phyloP scores from a whole-genome alignment of 768 basidiomycete genomes.

The Auriscalpium vulgare region DNA sequence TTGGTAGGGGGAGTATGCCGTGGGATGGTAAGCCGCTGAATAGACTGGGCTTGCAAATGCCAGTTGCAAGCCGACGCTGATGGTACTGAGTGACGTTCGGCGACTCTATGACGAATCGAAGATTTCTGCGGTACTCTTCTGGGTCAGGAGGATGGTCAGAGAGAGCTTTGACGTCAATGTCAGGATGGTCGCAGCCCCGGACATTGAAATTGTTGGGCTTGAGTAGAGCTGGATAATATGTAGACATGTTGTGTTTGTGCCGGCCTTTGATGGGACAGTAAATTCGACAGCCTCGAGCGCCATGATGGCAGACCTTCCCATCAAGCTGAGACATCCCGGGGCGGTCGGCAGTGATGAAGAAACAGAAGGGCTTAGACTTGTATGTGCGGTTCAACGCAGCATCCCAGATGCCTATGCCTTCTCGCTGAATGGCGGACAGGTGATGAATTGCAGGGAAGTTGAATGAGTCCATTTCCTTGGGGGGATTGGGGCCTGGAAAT shows the following conservation, averaged over 20 bases:
- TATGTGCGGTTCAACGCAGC: no score
- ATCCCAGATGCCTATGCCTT: no score
- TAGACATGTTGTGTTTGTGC: no score
- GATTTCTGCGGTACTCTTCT: slow-evolving; percentile 11
- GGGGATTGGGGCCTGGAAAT: slow-evolving; percentile 28
- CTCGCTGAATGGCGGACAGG: slow-evolving; percentile 22
- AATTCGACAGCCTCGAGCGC: slow-evolving; percentile 28
- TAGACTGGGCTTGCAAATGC: slow-evolving; percentile 30
- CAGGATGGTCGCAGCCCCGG: slow-evolving; percentile 22
- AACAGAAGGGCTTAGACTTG: no score
- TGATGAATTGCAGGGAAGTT: slow-evolving; percentile 26
- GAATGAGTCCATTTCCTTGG: slow-evolving; percentile 24
- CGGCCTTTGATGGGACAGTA: no score
- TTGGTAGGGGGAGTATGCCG: slow-evolving; percentile 13
- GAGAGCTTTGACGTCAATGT: slow-evolving; percentile 18
- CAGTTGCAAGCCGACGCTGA: slow-evolving; percentile 19
- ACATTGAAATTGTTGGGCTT: slow-evolving; percentile 20
- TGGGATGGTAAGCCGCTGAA: slow-evolving; percentile 21
- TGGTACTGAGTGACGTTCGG: slow-evolving; percentile 21
- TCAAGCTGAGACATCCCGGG: slow-evolving; percentile 25
- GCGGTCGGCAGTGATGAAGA: no score
- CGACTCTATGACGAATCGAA: slow-evolving; percentile 16
- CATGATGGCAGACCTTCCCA: slow-evolving; percentile 28
- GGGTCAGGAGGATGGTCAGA: background rate
- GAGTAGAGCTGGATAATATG: slow-evolving; percentile 27